Conservation (phyloP, 306 rosid genomes). For the Chamaecrista fasciculata region DNA sequence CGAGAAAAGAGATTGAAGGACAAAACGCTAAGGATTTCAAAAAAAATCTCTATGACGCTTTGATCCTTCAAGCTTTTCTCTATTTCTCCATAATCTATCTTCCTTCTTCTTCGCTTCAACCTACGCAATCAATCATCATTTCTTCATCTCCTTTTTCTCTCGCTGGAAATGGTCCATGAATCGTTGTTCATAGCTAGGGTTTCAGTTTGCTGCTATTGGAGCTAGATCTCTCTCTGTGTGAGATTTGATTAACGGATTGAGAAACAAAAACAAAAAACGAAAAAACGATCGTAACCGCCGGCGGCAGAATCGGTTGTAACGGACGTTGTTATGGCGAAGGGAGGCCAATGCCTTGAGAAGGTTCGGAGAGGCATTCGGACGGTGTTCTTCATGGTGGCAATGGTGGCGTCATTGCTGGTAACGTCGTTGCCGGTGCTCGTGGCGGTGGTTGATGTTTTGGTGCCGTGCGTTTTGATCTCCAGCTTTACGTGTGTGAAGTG, state of each 20-base stretch:
- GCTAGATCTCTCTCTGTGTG: conserved; percentile 41
- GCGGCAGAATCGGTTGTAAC: neutral
- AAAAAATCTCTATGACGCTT: conserved; percentile 23
- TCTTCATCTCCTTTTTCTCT: conserved; percentile 21
- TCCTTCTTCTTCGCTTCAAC: conserved; percentile 19
- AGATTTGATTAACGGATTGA: conserved; percentile 28
- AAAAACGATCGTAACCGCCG: conserved; percentile 10
- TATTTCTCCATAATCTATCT: conserved; percentile 20
- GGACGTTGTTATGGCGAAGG: conserved; percentile 68
- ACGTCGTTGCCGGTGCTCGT: conserved; percentile 88
- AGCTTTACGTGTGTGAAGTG: conserved; percentile 86
- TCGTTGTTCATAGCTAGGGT: conserved; percentile 38
- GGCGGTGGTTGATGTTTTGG: conserved; percentile 72
- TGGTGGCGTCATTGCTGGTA: conserved; percentile 80
- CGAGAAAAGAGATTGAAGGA: conserved; percentile 28
- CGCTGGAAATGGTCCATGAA: neutral
- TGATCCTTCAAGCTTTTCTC: conserved; percentile 25
- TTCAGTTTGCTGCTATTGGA: conserved; percentile 38
- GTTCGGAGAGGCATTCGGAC: conserved; percentile 68
- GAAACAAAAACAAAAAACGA: no score
- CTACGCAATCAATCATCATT: conserved; percentile 26
- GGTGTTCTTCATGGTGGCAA: conserved; percentile 84
- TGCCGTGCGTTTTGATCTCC: conserved; percentile 77
- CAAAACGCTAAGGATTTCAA: conserved; percentile 30
- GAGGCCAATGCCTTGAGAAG: conserved; percentile 68